phyloP scores from a whole-genome alignment of 2,329 filamentous ascomycete genomes.

The Fusarium phyllophilum region DNA sequence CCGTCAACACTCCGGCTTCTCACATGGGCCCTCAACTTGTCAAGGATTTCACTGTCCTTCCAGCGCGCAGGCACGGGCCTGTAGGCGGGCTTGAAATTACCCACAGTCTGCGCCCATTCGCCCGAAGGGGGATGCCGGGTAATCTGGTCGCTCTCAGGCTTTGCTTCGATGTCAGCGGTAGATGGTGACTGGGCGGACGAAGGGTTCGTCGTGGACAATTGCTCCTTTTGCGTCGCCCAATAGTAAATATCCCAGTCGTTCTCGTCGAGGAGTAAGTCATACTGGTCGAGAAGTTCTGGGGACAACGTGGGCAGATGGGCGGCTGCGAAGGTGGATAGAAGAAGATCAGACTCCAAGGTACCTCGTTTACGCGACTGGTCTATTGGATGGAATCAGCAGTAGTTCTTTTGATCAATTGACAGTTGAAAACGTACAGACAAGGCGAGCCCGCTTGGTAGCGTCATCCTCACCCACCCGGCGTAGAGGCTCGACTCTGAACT shows the following conservation, averaged over 20 bases:
- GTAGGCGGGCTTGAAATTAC: constrained; percentile 93
- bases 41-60: constrained; percentile 83
- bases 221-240: constrained; percentile 88
- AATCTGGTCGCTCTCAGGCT: constrained; percentile 46
- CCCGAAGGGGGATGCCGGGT: constrained; percentile 60
- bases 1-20: constrained; percentile 62
- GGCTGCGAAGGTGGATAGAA: constrained; percentile 95
- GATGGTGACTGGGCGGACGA: constrained; percentile 39
- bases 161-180: constrained; percentile 27
- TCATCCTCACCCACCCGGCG: constrained; percentile 84
- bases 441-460: constrained; percentile 86
- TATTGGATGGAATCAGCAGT: not conserved
- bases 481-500: constrained; percentile 91
- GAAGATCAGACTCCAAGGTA: constrained; percentile 93
- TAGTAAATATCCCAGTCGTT: constrained; percentile 99
- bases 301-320: constrained; percentile 80
- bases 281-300: constrained; percentile 77
- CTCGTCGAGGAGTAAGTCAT: constrained; percentile 94
- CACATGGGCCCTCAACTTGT: constrained; percentile 83
- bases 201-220: constrained; percentile 57
- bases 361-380: constrained; percentile 98
- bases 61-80: constrained; percentile 88
- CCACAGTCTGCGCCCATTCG: constrained; percentile 97
- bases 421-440: constrained; percentile 66
- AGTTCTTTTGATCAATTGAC: not conserved